Evolutionary conservation across 176 grass and related monocot genomes (phyloP).

Genomic region (Phyllostachys edulis): DNA sequence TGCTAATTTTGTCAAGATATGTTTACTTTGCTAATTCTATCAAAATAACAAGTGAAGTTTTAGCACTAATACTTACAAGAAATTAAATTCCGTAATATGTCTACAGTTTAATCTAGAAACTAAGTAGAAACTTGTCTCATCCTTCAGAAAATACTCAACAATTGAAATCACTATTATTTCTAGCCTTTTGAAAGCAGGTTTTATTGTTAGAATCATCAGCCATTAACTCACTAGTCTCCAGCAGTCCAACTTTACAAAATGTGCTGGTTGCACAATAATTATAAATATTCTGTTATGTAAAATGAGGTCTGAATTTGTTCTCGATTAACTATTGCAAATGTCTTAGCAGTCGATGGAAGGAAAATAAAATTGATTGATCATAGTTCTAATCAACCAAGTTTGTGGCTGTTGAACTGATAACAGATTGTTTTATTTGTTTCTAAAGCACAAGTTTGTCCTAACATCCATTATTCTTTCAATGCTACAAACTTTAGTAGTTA

Average conservation of each 20-base stretch:
- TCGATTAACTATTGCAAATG: neutral
- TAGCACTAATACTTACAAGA: neutral
- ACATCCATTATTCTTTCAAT: neutral
- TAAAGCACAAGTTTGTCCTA: neutral
- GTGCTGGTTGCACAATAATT: neutral
- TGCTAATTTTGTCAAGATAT: neutral
- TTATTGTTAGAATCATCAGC: neutral
- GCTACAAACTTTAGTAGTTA: too few species aligned
- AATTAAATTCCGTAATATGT: neutral
- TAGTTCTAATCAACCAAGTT: neutral
- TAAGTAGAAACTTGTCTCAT: neutral
- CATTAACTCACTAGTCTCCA: neutral
- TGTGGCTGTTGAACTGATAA: conserved; percentile 12
- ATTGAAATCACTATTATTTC: conserved; percentile 3
- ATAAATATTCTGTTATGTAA: neutral
- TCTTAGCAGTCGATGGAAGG: neutral
- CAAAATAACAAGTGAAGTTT: neutral
- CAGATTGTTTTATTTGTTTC: neutral
- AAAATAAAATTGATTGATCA: neutral
- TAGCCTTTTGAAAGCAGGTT: neutral
- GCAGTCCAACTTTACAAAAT: neutral
- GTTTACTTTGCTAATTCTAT: conserved; percentile 1
- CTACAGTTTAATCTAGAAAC: neutral
- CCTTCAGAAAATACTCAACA: neutral
- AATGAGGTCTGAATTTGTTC: neutral